A percentile compares a stretch with the other conserved stretches of the same genome.
These are phyloP conservation scores for Glarea lozoyensis DNA, from an alignment of 495 filamentous ascomycete species.

Conservation along the genomic window DNA sequence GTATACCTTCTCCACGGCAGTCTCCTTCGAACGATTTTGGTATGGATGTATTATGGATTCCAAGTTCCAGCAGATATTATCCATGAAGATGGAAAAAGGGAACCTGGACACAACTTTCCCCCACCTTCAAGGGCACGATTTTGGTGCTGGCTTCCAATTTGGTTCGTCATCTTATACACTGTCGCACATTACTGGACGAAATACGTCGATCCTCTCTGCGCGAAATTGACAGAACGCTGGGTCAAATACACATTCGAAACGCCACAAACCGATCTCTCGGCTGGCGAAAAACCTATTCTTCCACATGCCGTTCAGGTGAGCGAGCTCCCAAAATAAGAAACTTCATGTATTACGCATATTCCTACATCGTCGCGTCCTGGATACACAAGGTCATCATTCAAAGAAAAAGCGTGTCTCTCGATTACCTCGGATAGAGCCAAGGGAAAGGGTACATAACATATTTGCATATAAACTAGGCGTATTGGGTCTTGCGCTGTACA, in stretches of 20 bases:
- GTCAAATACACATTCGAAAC: constrained; percentile 43
- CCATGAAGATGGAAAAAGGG: constrained; percentile 35
- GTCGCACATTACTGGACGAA: constrained; percentile 54
- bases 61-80: constrained; percentile 40
- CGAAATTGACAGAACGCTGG: constrained; percentile 46
- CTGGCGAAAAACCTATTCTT: too few relatives aligned
- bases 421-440: too few relatives aligned
- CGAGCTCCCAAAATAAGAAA: too few relatives aligned
- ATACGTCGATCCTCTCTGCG: constrained; percentile 59
- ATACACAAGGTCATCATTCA: too few relatives aligned
- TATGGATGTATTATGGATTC: constrained; percentile 58
- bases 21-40: constrained; percentile 51
- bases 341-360: too few relatives aligned
- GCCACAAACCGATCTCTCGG: too few relatives aligned
- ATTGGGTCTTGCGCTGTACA: too few relatives aligned
- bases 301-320: too few relatives aligned
- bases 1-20: constrained; percentile 61
- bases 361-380: too few relatives aligned
- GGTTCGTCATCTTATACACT: constrained; percentile 49
- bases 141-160: constrained; percentile 33
- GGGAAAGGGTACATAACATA: too few relatives aligned
- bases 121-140: constrained; percentile 10
- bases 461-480: too few relatives aligned
- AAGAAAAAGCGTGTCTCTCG: too few relatives aligned
- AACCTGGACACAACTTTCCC: constrained; percentile 15